phyloP scores from a whole-genome alignment of 2,329 filamentous ascomycete species.

The Clarireedia homoeocarpa region DNA sequence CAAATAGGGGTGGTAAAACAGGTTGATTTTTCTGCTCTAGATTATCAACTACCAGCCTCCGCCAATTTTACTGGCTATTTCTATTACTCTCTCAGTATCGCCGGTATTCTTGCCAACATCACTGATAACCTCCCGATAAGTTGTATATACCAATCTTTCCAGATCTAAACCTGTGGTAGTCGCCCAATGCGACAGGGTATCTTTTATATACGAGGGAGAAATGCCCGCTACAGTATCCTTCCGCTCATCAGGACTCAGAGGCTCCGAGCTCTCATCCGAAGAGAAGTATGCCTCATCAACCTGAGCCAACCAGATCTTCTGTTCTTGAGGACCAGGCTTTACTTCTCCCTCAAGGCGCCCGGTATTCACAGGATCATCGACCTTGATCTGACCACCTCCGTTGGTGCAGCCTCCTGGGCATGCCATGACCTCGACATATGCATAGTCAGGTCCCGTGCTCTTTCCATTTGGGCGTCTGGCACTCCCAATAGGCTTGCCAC shows the following conservation, averaged over 20 bases:
- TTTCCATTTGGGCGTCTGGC: constrained; percentile 46
- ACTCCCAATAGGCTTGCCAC: constrained; percentile 54
- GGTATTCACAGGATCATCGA: constrained; percentile 63
- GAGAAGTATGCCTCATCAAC: constrained; percentile 92
- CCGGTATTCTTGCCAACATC: constrained; percentile 75
- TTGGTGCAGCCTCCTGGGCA: constrained; percentile 99
- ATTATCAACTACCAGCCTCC: constrained; percentile 97
- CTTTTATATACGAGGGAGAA: constrained; percentile 56
- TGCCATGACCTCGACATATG: constrained; percentile 98
- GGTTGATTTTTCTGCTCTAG: constrained; percentile 34
- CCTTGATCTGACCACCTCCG: constrained; percentile 90
- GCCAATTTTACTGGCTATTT: constrained; percentile 82
- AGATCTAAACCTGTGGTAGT: constrained; percentile 60
- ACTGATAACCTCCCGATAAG: constrained; percentile 86
- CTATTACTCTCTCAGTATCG: constrained; percentile 75
- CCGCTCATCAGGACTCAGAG: constrained; percentile 24
- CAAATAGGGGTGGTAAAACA: constrained; percentile 50
- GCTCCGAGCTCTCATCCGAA: constrained; percentile 43
- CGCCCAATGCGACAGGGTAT: constrained; percentile 70
- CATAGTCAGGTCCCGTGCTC: constrained; percentile 54
- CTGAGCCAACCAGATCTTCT: constrained; percentile 75
- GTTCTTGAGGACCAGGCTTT: constrained; percentile 66
- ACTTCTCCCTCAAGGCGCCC: constrained; percentile 39
- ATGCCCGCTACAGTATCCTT: constrained; percentile 53
- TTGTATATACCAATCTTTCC: constrained; percentile 72